phyloP scores from a whole-genome alignment of 352 stramenopile species.

The Globisporangium cederbergense region DNA sequence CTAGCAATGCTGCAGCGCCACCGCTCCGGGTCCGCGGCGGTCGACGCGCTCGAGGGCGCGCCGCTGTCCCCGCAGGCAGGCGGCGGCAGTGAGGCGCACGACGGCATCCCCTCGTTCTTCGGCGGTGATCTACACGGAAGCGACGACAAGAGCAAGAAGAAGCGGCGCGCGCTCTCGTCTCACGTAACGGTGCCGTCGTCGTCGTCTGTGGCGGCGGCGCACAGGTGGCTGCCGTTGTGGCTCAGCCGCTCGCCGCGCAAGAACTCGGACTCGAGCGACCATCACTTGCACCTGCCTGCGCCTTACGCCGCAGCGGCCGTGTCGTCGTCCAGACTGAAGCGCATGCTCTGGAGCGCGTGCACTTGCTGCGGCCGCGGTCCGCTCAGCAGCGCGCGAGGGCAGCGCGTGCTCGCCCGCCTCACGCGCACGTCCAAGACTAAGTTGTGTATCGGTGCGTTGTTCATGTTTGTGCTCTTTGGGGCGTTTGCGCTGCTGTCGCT shows the following conservation, averaged over 20 bases:
- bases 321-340: not conserved
- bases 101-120: not conserved
- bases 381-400: conserved; percentile 2
- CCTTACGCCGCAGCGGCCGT: not conserved
- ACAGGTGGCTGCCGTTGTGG: conserved; percentile 3
- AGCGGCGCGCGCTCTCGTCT: not conserved
- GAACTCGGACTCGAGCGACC: conserved; percentile 1
- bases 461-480: conserved; percentile 26
- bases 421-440: not conserved
- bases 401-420: conserved; percentile 8
- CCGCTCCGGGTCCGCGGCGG: conserved; percentile 2
- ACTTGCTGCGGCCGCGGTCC: conserved; percentile 2
- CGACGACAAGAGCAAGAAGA: conserved; percentile 6
- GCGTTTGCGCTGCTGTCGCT: conserved; percentile 28
- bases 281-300: not conserved
- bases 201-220: not conserved
- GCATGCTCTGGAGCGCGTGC: conserved; percentile 4
- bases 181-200: not conserved
- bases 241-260: conserved; percentile 4
- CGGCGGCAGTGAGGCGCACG: not conserved
- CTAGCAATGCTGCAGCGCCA: conserved; percentile 5
- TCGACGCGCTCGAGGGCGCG: conserved; percentile 11
- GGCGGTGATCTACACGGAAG: no score
- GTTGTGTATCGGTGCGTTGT: not conserved
- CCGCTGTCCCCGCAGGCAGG: not conserved